A percentile compares a stretch with the other conserved stretches of the same genome.
These are phyloP conservation scores for Camellia oleifera DNA, from an alignment of 179 eudicot species.

Conservation along the genomic window DNA sequence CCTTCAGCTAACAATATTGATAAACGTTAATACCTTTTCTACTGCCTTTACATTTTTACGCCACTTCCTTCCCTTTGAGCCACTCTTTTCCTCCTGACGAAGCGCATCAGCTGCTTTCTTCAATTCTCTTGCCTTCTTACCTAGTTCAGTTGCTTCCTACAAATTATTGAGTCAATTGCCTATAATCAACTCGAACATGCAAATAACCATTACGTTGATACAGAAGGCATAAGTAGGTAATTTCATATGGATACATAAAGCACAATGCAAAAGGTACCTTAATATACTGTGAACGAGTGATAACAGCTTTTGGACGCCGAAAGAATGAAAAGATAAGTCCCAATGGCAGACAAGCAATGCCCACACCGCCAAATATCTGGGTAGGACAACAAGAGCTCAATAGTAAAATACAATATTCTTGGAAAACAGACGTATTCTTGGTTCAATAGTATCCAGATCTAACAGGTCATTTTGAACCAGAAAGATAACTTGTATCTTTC, in stretches of 20 bases:
- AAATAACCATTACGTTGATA: background rate
- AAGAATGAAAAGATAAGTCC: constrained; percentile 92
- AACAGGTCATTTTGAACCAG: background rate
- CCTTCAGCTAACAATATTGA: background rate
- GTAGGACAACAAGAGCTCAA: constrained; percentile 10
- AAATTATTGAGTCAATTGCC: constrained; percentile 9
- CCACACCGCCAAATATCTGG: constrained; percentile 98
- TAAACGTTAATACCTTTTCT: constrained; percentile 59
- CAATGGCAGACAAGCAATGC: constrained; percentile 93
- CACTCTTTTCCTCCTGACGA: constrained; percentile 94
- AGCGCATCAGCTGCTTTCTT: constrained; percentile 93
- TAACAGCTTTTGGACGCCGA: constrained; percentile 96
- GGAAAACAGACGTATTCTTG: background rate
- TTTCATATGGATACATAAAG: background rate
- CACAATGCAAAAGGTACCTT: constrained; percentile 51
- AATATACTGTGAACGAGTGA: constrained; percentile 97
- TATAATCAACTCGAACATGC: background rate
- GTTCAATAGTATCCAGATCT: background rate
- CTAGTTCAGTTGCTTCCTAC: constrained; percentile 97
- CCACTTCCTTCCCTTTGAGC: constrained; percentile 93
- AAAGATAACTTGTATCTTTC: background rate
- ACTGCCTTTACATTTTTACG: constrained; percentile 95
- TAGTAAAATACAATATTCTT: too few species aligned
- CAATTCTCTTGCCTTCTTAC: constrained; percentile 90
- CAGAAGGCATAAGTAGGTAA: background rate